Percentiles rank a stretch among this genome's conserved stretches.
Evolutionary conservation across 2,329 filamentous ascomycete genomes (phyloP).

Genomic region (Calonectria hawksworthii): DNA sequence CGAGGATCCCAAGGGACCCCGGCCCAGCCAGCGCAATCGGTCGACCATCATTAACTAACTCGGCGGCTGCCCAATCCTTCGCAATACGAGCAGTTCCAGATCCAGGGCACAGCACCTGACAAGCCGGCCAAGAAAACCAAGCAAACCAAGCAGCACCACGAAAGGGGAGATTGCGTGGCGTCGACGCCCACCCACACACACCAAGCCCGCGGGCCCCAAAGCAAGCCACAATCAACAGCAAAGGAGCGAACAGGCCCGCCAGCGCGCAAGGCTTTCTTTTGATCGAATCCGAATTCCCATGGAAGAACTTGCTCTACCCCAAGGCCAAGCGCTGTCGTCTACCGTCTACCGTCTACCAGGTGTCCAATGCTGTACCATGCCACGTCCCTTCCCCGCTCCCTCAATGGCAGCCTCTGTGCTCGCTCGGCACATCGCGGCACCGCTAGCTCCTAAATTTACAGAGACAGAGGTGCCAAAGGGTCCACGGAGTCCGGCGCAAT

Average conservation of each 20-base stretch:
- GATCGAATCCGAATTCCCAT: not conserved
- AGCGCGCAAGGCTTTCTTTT: not conserved
- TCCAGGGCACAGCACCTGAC: not conserved
- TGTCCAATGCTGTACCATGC: not conserved
- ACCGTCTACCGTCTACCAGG: not conserved
- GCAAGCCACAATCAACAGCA: constrained; percentile 18
- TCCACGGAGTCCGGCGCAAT: constrained; percentile 4
- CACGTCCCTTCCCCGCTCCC: not conserved
- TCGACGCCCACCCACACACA: constrained; percentile 7
- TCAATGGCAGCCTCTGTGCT: not conserved
- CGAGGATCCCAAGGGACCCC: constrained; percentile 5
- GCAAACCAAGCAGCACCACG: not conserved
- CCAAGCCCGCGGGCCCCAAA: not conserved
- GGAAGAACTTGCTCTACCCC: not conserved
- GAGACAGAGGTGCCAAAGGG: not conserved
- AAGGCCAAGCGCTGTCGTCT: too few species aligned
- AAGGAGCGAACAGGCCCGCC: not conserved
- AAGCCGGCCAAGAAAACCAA: not conserved
- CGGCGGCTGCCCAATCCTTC: not conserved
- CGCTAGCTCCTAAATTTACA: not conserved
- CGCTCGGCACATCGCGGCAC: constrained; percentile 6
- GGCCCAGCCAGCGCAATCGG: not conserved
- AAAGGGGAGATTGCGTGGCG: constrained; percentile 21
- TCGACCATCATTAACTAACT: constrained; percentile 6
- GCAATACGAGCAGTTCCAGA: constrained; percentile 3